These are phyloP conservation scores for Penicillium antarcticum DNA, from an alignment of 495 filamentous ascomycete genomes.

Conservation along the genomic window DNA sequence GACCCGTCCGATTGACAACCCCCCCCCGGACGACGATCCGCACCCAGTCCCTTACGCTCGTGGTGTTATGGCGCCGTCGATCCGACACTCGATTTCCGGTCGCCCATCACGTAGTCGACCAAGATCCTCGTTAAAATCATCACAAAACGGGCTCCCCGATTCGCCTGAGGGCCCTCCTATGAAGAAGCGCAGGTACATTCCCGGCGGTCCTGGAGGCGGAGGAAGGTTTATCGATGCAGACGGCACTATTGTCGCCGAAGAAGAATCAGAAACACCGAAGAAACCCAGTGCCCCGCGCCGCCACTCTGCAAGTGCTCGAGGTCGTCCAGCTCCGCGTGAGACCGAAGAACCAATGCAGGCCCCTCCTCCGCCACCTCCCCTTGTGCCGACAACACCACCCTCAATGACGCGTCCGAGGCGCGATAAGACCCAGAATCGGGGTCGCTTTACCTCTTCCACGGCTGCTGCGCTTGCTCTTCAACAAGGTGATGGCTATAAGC, in stretches of 20 bases:
- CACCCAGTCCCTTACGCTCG: constrained; percentile 7
- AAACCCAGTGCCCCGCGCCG: constrained; percentile 16
- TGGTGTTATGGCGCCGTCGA: constrained; percentile 20
- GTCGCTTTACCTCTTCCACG: constrained; percentile 72
- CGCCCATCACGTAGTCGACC: constrained; percentile 32
- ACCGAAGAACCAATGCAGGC: constrained; percentile 22
- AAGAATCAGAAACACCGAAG: constrained; percentile 3
- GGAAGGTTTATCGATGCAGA: constrained; percentile 70
- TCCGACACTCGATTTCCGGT: constrained; percentile 26
- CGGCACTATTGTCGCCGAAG: constrained; percentile 10
- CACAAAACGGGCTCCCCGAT: constrained; percentile 27
- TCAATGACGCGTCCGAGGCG: constrained; percentile 47
- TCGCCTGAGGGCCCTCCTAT: constrained; percentile 44
- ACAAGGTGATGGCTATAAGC: constrained; percentile 93
- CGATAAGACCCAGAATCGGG: constrained; percentile 48
- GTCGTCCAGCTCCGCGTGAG: constrained; percentile 23
- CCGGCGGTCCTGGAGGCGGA: constrained; percentile 76
- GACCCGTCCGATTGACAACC: constrained; percentile 21
- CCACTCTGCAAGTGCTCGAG: constrained; percentile 26
- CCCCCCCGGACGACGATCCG: constrained; percentile 11
- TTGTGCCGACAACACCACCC: constrained; percentile 41
- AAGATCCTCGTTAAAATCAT: constrained; percentile 31
- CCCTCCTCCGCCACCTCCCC: constrained; percentile 33
- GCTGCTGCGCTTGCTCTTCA: constrained; percentile 80
- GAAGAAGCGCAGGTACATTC: constrained; percentile 64